Conservation (phyloP, 371 early-diverging fungal species). For the Mortierella sp. region DNA sequence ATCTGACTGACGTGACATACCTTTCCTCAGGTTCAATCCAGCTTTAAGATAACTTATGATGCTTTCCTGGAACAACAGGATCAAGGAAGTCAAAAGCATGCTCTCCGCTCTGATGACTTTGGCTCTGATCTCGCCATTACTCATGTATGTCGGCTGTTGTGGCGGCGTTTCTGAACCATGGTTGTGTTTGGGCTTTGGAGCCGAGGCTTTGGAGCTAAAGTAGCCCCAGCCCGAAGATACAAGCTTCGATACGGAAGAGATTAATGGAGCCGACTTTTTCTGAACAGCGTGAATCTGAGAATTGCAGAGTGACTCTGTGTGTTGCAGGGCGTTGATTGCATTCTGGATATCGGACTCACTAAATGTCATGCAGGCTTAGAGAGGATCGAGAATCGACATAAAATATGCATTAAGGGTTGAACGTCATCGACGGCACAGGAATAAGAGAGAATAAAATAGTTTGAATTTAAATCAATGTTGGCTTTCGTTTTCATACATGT, state of each 20-base stretch:
- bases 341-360: constrained; percentile 63
- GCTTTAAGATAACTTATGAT: constrained; percentile 71
- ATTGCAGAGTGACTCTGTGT: constrained; percentile 62
- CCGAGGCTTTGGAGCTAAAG: constrained; percentile 15
- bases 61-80: constrained; percentile 68
- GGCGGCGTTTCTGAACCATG: constrained; percentile 19
- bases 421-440: no score
- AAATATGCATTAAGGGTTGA: no score
- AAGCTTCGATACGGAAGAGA: constrained; percentile 45
- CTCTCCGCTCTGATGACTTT: constrained; percentile 73
- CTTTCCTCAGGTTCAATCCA: constrained; percentile 71
- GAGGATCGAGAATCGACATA: constrained; percentile 4
- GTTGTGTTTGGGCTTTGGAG: constrained; percentile 11
- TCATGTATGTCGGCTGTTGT: constrained; percentile 55
- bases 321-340: constrained; percentile 61
- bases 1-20: constrained; percentile 34
- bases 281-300: constrained; percentile 68
- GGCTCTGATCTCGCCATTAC: constrained; percentile 71
- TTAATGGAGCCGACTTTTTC: constrained; percentile 57
- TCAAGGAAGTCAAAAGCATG: constrained; percentile 65
- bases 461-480: no score
- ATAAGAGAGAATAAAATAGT: no score
- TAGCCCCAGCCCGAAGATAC: constrained; percentile 53
- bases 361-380: constrained; percentile 62
- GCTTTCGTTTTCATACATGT: no score